These are phyloP conservation scores for Ceratobasidium sp. DNA, from an alignment of 1,284 basidiomycete species.

Conservation along the genomic window DNA sequence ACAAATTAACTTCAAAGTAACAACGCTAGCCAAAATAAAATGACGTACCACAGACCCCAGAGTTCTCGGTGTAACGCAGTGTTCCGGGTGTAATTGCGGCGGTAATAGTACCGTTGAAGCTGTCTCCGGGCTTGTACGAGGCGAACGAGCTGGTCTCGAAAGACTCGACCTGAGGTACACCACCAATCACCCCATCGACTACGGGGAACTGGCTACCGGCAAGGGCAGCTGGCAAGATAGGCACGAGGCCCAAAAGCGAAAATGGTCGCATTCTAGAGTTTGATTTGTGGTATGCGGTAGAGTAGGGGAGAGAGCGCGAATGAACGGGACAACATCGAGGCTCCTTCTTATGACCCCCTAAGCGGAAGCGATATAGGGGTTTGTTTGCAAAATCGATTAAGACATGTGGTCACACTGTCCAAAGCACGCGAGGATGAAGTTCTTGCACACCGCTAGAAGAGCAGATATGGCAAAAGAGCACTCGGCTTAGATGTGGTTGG, in stretches of 20 bases:
- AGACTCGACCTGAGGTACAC: background rate
- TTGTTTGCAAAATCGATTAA: too few relatives aligned
- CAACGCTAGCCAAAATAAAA: background rate
- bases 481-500: background rate
- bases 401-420: slow-evolving; percentile 17
- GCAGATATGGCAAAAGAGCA: background rate
- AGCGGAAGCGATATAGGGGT: slow-evolving; percentile 28
- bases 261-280: slow-evolving; percentile 19
- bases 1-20: background rate
- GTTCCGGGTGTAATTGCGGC: slow-evolving; percentile 32
- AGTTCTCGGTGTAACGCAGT: slow-evolving; percentile 70
- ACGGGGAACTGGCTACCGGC: slow-evolving; percentile 7
- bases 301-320: background rate
- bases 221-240: slow-evolving; percentile 1
- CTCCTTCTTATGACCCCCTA: slow-evolving; percentile 10
- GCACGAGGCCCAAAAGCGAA: slow-evolving; percentile 11
- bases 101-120: background rate
- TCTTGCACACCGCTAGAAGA: slow-evolving; percentile 17
- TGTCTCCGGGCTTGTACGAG: background rate
- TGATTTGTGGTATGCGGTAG: background rate
- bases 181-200: slow-evolving; percentile 17
- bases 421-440: slow-evolving; percentile 3
- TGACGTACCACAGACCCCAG: slow-evolving; percentile 69
- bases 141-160: background rate
- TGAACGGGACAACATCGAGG: background rate